These are phyloP conservation scores for Metschnikowia hibisci DNA, from an alignment of 805 yeast genomes.

Conservation along the genomic window DNA sequence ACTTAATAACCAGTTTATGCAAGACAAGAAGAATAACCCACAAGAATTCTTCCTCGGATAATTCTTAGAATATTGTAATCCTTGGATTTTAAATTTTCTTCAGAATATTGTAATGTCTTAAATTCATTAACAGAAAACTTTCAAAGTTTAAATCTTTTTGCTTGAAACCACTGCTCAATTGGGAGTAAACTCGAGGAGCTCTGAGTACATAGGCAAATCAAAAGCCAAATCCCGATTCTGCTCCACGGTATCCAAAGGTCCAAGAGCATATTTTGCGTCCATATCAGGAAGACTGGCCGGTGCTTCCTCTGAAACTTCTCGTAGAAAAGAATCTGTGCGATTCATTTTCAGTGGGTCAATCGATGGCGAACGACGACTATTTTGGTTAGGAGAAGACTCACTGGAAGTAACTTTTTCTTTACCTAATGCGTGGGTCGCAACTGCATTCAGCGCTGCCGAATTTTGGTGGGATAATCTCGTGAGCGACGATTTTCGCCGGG, in stretches of 20 bases:
- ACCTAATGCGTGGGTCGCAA: conserved; percentile 6
- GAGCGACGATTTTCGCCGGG: conserved; percentile 16
- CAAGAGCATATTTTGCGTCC: background rate
- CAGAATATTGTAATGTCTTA: no score
- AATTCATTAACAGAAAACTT: no score
- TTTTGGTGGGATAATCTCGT: conserved; percentile 8
- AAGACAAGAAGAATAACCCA: no score
- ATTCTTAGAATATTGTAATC: no score
- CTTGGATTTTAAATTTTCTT: no score
- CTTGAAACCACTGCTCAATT: background rate
- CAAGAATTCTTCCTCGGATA: no score
- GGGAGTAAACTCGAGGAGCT: conserved; percentile 3
- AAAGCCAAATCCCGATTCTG: background rate
- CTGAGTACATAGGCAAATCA: conserved; percentile 4
- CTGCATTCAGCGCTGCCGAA: conserved; percentile 10
- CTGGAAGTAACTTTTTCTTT: conserved; percentile 1
- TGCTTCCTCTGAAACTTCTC: conserved; percentile 13
- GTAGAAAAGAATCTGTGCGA: conserved; percentile 7
- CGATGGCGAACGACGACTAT: conserved; percentile 2
- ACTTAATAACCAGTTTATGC: background rate
- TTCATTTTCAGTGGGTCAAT: conserved; percentile 2
- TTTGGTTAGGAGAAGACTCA: conserved; percentile 1
- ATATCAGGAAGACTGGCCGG: background rate
- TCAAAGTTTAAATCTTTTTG: no score
- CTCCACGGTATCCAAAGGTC: background rate